Evolutionary conservation across 1,139 yeast genomes (phyloP).

Genomic region (Magnusiomyces sp.): DNA sequence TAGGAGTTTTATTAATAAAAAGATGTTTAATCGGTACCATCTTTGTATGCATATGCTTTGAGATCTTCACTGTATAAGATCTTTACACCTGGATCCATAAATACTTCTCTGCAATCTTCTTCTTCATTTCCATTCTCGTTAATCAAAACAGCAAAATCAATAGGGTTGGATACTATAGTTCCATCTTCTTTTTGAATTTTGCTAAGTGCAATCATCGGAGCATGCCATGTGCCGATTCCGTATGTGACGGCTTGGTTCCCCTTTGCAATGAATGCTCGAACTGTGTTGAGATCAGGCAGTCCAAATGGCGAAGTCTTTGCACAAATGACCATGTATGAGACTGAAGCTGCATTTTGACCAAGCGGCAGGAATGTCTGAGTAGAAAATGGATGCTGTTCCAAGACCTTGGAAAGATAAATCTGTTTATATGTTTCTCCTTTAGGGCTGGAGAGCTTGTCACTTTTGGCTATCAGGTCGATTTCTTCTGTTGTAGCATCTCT

Average conservation of each 20-base stretch:
- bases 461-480: no score
- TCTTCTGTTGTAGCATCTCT: constrained; percentile 3
- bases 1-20: neutral
- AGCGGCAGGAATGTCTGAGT: constrained; percentile 87
- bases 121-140: constrained; percentile 73
- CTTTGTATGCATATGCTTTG: neutral
- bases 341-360: constrained; percentile 48
- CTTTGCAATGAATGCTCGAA: constrained; percentile 62
- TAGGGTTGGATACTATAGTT: constrained; percentile 18
- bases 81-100: constrained; percentile 43
- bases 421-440: neutral
- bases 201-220: constrained; percentile 75
- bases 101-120: constrained; percentile 78
- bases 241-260: constrained; percentile 90
- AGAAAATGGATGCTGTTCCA: constrained; percentile 86
- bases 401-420: constrained; percentile 52
- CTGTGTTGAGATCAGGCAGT: constrained; percentile 52
- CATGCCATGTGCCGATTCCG: constrained; percentile 77
- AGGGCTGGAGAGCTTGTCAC: neutral
- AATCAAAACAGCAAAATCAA: constrained; percentile 80
- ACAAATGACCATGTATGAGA: constrained; percentile 71
- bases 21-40: neutral
- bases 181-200: constrained; percentile 24
- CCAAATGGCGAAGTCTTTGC: constrained; percentile 35
- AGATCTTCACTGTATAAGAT: neutral